Conservation (phyloP, 225 moss, liverwort and hornwort species). For the Polytrichum commune region DNA sequence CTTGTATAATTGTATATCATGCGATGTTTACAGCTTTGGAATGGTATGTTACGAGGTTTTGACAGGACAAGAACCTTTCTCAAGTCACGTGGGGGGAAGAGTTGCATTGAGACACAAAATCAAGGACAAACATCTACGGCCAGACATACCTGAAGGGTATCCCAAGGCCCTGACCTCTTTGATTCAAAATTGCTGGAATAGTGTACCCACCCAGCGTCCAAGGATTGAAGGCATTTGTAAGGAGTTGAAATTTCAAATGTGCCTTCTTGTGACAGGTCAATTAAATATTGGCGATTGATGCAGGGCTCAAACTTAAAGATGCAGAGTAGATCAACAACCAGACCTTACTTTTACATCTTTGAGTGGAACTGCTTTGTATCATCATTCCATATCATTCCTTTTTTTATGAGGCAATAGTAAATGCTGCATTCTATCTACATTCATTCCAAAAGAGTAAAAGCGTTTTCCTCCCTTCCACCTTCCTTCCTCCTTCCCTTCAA, state of each 20-base stretch:
- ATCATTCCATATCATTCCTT: too few relatives aligned
- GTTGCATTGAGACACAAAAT: background rate
- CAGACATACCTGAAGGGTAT: background rate
- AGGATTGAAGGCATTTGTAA: background rate
- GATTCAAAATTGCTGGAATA: background rate
- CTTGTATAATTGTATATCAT: too few relatives aligned
- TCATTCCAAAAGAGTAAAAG: too few relatives aligned
- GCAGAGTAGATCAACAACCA: too few relatives aligned
- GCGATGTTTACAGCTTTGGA: slow-evolving; percentile 6
- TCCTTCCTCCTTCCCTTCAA: too few relatives aligned
- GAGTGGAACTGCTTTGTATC: too few relatives aligned
- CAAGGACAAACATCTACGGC: background rate
- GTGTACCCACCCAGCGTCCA: background rate
- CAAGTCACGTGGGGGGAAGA: background rate
- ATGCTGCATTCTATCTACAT: too few relatives aligned
- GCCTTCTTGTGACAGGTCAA: background rate
- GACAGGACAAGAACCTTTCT: background rate
- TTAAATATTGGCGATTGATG: too few relatives aligned
- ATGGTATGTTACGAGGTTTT: slow-evolving; percentile 5
- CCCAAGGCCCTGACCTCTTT: slow-evolving; percentile 1
- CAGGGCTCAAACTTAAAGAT: too few relatives aligned
- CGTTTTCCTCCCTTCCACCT: too few relatives aligned
- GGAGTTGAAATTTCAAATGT: slow-evolving; percentile 6
- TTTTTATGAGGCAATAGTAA: too few relatives aligned
- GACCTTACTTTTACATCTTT: too few relatives aligned